Base-by-base conservation (phyloP, 495 filamentous ascomycete species). In the Sporormia fimetaria region DNA sequence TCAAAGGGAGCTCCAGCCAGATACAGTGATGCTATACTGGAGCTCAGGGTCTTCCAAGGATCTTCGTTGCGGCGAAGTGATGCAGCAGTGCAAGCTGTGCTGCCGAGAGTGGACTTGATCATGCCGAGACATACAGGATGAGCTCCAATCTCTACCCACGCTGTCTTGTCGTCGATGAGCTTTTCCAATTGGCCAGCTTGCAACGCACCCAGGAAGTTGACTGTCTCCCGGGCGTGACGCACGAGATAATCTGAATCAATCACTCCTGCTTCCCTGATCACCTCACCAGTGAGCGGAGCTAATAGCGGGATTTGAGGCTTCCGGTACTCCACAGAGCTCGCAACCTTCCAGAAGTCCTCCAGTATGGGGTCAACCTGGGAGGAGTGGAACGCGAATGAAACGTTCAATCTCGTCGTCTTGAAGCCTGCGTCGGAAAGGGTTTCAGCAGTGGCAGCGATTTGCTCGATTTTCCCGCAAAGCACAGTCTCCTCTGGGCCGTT, bases 311-410 rank as follows among this genome's bases (percentile, higher is more conserved):
- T 49, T 12, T 40, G 29, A 3, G 61, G 62, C 47, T 58, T 56
- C 58, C 57, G 59, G 57, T 70, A 71, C 4, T 49, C 40, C 2
- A 72, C 63, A 5, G 42, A 23, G 1, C 56, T 41, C 0, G 64
- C 60, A 6, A 60, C 40, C 0, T n/a, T 21, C 51, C 67, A 63
- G 42, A 70, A 67, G 4, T 57, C 49, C 3, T 66, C 63, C 0
- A 74, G 49, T 23, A 75, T 68, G 0, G 69, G 63, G 16, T 72
- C 68, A 20, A 65, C 64, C 51, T 75, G 71, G 0, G 58, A 52
- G 2, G 69, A 66, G 52, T 76, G 72, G 57, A 73, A 76, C 1
- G 70, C 70, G 54, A 68, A 73, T 1, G 69, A 56, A 9, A 75
- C 56, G 37, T 68, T 62, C 4, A 75, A 54, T 23, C 39, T 61